A percentile compares a stretch with the other conserved stretches of the same genome.
Conservation (phyloP, 2,329 filamentous ascomycete species). For the Trichoderma cornu-damae region DNA sequence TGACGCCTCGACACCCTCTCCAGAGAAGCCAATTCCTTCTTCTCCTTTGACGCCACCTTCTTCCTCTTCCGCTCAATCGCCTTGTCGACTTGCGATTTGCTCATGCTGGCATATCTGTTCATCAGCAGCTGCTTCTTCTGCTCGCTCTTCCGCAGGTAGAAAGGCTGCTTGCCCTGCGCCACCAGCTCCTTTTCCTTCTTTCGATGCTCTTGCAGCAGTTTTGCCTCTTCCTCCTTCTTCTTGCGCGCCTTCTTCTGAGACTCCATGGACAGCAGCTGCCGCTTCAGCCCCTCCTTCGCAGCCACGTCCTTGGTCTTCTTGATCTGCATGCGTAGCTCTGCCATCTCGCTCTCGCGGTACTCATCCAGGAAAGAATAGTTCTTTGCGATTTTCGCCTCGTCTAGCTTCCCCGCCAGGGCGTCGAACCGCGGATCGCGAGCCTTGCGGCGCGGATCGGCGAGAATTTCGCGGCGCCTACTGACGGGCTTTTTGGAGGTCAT, state of each 20-base stretch:
- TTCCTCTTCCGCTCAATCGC: conserved; percentile 82
- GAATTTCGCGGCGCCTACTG: conserved; percentile 69
- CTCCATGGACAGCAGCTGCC: conserved; percentile 71
- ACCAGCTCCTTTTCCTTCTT: conserved; percentile 79
- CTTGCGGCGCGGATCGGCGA: conserved; percentile 54
- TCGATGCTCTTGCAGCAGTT: conserved; percentile 69
- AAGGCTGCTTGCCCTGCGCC: conserved; percentile 84
- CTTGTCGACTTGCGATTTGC: conserved; percentile 76
- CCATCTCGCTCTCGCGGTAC: conserved; percentile 80
- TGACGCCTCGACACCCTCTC: conserved; percentile 27
- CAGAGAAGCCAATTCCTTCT: conserved; percentile 58
- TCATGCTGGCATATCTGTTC: conserved; percentile 77
- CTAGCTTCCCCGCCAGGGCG: conserved; percentile 48
- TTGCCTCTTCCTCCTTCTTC: conserved; percentile 63
- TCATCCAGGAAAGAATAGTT: conserved; percentile 86
- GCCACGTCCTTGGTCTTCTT: conserved; percentile 59
- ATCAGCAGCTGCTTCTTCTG: conserved; percentile 80
- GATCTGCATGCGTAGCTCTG: conserved; percentile 63
- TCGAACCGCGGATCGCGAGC: conserved; percentile 87
- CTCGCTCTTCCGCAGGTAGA: conserved; percentile 88
- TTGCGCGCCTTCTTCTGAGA: conserved; percentile 66
- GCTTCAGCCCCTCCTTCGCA: conserved; percentile 65
- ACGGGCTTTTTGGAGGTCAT: conserved; percentile 80
- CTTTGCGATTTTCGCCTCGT: conserved; percentile 56
- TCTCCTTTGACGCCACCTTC: conserved; percentile 82